Conservation (phyloP, 768 basidiomycete species). For the Boletus rufocinnamomeus region DNA sequence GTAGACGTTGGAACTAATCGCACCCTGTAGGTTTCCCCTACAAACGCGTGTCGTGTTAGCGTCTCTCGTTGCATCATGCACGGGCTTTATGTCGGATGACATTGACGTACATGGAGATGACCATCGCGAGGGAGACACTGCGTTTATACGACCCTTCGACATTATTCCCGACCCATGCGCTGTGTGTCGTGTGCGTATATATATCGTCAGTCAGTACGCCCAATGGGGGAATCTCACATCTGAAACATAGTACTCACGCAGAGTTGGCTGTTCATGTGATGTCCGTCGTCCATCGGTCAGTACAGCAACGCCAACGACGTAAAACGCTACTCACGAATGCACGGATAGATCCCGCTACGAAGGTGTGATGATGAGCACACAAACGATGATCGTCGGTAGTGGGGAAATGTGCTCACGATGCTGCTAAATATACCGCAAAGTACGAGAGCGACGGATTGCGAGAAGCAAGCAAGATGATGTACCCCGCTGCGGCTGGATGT, state of each 20-base stretch:
- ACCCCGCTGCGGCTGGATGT: conserved; percentile 54
- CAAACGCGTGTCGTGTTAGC: neutral
- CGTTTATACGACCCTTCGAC: conserved; percentile 78
- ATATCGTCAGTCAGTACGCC: neutral
- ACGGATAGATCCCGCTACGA: conserved; percentile 69
- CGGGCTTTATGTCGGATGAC: neutral
- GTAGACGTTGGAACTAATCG: conserved; percentile 79
- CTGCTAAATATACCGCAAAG: conserved; percentile 69
- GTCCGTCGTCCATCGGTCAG: neutral
- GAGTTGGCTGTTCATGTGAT: conserved; percentile 49
- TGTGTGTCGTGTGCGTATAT: conserved; percentile 9
- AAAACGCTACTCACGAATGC: conserved; percentile 53
- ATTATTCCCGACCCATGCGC: conserved; percentile 66
- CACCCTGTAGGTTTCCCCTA: conserved; percentile 74
- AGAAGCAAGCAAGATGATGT: conserved; percentile 69
- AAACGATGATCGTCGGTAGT: no score
- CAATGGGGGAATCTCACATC: neutral
- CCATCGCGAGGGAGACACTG: conserved; percentile 68
- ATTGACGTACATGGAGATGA: conserved; percentile 56
- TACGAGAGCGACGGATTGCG: conserved; percentile 66
- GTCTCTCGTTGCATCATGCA: neutral
- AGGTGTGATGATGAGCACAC: neutral
- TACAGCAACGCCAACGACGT: neutral
- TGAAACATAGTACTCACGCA: conserved; percentile 40
- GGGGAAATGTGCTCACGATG: conserved; percentile 46